Evolutionary conservation across 805 yeast genomes (phyloP), one percentile per base, ranked within the genome.

Genomic region (Jamesozyma lodderae): DNA sequence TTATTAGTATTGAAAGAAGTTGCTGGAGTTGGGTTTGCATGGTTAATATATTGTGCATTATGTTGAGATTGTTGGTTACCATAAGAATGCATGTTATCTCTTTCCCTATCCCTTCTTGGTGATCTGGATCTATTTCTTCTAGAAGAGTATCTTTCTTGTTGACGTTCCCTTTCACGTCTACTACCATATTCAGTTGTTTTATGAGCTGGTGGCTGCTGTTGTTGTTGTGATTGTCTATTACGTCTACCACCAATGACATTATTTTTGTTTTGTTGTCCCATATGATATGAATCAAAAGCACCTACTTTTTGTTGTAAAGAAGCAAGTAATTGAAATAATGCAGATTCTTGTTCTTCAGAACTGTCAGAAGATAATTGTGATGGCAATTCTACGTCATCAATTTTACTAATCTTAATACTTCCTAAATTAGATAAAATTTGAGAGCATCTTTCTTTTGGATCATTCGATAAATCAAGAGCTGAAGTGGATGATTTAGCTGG

Each of bases 401-500:
- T 31, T 15, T 36, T 17, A 4, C 11, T 3, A 4, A 15, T 17
- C 6, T 43, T 37, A 20, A 44, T 28, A 8, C 51, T 52, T 22
- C 41, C 51, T 36, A 52, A 37, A 41, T 48, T 46, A 24, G 47
- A 43, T 37, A 60, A 46, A 33, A 60, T 73, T 16, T 48, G 47
- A 16, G 46, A 27, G 27, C 51, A 48, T 38, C 53, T 53, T 33
- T 47, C 49, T 31, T 39, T 45, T 16, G 56, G 53, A 38, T 67
- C 52, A 75, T 48, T 53, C 56, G 42, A 77, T 81, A 58, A 79
- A 33, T 77, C 69, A 18, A 85, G 83, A 15, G 22, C 21, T 11
- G 32, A 21, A 37, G 79, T 66, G 17, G 84, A 85, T 66, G 77
- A 81, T 45, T 81, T 69, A 41, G 81, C 74, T 35, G 80, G 73